A percentile compares a stretch with the other conserved stretches of the same genome.
phyloP scores from a whole-genome alignment of 1,139 yeast species.

The Yamadazyma songkhlaensis region DNA sequence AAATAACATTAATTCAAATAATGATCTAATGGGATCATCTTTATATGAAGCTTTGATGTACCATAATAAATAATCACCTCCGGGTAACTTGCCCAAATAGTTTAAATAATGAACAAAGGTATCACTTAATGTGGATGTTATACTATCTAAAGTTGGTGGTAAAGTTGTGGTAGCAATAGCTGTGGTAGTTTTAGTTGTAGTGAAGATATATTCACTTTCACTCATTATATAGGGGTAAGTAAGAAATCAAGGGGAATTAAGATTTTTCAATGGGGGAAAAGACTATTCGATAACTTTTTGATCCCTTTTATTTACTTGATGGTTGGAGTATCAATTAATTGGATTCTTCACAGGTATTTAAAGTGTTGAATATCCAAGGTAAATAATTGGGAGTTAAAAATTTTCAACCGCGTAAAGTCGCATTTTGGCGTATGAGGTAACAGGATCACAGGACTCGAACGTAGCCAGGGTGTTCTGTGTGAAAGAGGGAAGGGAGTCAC shows the following conservation, averaged over 20 bases:
- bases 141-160: slow-evolving; percentile 41
- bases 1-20: slow-evolving; percentile 73
- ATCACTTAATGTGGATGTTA: slow-evolving; percentile 33
- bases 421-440: too few species aligned
- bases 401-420: slow-evolving; percentile 1
- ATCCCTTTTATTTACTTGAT: too few species aligned
- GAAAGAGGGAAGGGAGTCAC: too few species aligned
- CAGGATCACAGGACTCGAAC: too few species aligned
- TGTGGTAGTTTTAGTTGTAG: slow-evolving; percentile 22
- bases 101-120: slow-evolving; percentile 37
- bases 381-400: slow-evolving; percentile 1
- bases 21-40: slow-evolving; percentile 88
- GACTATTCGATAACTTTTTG: too few species aligned
- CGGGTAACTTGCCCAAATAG: slow-evolving; percentile 57
- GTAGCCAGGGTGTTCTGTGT: too few species aligned
- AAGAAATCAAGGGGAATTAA: too few species aligned
- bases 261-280: too few species aligned
- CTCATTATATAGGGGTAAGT: slow-evolving; percentile 8
- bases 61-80: slow-evolving; percentile 71
- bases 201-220: slow-evolving; percentile 15
- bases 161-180: slow-evolving; percentile 27
- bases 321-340: too few species aligned
- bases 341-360: too few species aligned
- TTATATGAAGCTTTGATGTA: slow-evolving; percentile 89
- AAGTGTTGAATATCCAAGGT: neutral